These are phyloP conservation scores for Septoria petroselini DNA, from an alignment of 2,329 filamentous ascomycete species.

Conservation along the genomic window DNA sequence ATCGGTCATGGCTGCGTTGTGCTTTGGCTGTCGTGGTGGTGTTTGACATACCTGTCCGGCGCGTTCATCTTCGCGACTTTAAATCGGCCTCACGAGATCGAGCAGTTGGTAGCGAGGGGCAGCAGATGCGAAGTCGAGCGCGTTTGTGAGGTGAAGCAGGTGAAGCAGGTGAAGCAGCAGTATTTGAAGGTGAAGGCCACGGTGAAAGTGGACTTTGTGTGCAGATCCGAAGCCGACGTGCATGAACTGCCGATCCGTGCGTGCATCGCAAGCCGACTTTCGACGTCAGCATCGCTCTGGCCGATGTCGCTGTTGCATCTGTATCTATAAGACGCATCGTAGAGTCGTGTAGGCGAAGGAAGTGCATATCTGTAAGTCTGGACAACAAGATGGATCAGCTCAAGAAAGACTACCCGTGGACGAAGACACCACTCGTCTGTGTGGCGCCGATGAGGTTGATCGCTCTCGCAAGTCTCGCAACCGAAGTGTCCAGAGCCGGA, in stretches of 20 bases:
- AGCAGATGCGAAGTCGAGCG: neutral
- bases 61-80: constrained; percentile 49
- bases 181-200: neutral
- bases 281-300: constrained; percentile 13
- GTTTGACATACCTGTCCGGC: constrained; percentile 49
- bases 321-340: neutral
- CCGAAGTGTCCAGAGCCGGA: constrained; percentile 57
- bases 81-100: constrained; percentile 21
- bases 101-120: constrained; percentile 4
- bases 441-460: constrained; percentile 69
- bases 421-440: constrained; percentile 55
- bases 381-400: constrained; percentile 23
- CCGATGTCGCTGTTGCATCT: constrained; percentile 18
- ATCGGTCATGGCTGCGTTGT: constrained; percentile 16
- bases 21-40: constrained; percentile 7
- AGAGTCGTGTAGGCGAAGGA: neutral
- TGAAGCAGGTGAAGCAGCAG: constrained; percentile 15
- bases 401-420: constrained; percentile 56
- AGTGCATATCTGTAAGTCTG: neutral
- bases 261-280: constrained; percentile 7
- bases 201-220: constrained; percentile 6
- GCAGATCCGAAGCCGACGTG: constrained; percentile 4
- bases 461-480: constrained; percentile 54
- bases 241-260: neutral
- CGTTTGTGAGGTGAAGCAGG: neutral